Base-by-base conservation (phyloP, 108 stramenopile genomes). In the Cylindrotheca fusiformis region DNA sequence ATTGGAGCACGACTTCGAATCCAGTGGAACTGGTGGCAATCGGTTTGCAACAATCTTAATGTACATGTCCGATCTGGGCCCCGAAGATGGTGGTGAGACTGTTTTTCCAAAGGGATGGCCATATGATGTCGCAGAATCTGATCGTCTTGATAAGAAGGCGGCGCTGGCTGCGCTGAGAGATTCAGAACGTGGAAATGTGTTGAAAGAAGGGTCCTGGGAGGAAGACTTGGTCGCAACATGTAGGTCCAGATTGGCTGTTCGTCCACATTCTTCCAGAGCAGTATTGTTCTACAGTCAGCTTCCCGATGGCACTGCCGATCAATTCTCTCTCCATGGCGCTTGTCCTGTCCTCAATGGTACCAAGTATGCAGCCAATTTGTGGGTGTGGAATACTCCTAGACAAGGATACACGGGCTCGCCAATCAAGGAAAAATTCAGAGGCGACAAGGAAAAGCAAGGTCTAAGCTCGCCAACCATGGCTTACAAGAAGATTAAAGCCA, bases 11-110 rank as follows among this genome's bases (percentile, higher is more conserved):
- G 77, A 93, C 58, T 93, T 71, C 64, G 83, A 90, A 46, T 80
- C 83, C 6, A 79, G 55, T n/a, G 86, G 88, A 30, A 70, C 63
- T 8, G 90, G 93, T 31, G 77, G 90, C 1, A 97, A 97, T 76
- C 75, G 97, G 23, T 96, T 94, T 77, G 96, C 97, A 3, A 98
- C 97, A 8, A 90, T 98, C 52, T 72, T 98, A 52, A 55, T 98
- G 48, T 98, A 98, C 80, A 93, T 98, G 80, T 84, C 72, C 24
- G 97, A 97, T 74, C 69, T 98, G 17, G 80, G 68, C 24, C 72
- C 78, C 58, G 72, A 69, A 49, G 93, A 83, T 55, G 97, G 97
- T 36, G 97, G 97, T 1, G 95, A 97, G 67, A 97, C 97, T 17
- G 93, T 96, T 0, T 98, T 98, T 76, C 71, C 82, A 6, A 44